These are phyloP conservation scores for Trichoderma citrinoviride DNA, from an alignment of 2,329 filamentous ascomycete species.

Conservation along the genomic window DNA sequence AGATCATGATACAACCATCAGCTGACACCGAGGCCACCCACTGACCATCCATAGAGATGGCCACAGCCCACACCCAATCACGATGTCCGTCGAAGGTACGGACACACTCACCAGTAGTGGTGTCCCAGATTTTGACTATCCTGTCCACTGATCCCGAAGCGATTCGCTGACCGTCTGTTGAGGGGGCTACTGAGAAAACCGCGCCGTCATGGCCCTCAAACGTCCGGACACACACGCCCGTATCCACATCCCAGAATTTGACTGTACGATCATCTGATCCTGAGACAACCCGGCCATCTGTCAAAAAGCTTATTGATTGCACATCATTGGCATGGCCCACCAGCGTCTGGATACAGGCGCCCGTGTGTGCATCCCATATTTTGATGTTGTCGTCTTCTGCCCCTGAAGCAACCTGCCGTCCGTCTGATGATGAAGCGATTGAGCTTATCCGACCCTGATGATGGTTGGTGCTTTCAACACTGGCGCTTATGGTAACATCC, in stretches of 20 bases:
- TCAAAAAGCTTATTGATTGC: not conserved
- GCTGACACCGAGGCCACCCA: not conserved
- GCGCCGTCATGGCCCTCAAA: not conserved
- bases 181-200: not conserved
- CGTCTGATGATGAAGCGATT: not conserved
- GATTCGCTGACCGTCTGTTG: not conserved
- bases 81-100: not conserved
- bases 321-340: not conserved
- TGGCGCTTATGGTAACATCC: not conserved
- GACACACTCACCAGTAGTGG: not conserved
- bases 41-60: not conserved
- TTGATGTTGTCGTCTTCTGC: not conserved
- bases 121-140: constrained; percentile 12
- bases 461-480: not conserved
- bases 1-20: not conserved
- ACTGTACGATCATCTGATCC: not conserved
- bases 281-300: not conserved
- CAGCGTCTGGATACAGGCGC: not conserved
- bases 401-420: not conserved
- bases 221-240: constrained; percentile 3
- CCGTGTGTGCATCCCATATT: not conserved
- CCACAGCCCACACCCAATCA: not conserved
- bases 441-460: not conserved
- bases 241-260: constrained; percentile 2
- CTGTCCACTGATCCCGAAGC: not conserved